Evolutionary conservation across 2,329 filamentous ascomycete genomes (phyloP).

Genomic region (Claviceps arundinis): DNA sequence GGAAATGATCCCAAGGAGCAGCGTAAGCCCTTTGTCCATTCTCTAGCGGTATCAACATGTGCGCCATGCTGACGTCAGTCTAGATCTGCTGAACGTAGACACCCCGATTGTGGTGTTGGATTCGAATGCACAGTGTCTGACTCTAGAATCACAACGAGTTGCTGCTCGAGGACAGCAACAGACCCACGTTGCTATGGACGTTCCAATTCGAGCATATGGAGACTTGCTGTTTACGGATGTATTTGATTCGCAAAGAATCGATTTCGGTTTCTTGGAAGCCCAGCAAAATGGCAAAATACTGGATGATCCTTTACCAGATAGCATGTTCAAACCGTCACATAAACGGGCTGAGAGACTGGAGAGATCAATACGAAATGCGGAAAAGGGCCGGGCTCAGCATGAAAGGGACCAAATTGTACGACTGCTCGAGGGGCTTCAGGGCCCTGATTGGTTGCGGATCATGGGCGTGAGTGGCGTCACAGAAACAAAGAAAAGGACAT

Average conservation of each 20-base stretch:
- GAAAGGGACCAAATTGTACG: slow-evolving; percentile 52
- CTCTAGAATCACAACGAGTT: slow-evolving; percentile 5
- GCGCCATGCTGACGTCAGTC: not conserved
- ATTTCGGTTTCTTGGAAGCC: slow-evolving; percentile 39
- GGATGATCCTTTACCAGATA: slow-evolving; percentile 44
- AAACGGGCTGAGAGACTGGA: slow-evolving; percentile 47
- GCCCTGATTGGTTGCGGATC: slow-evolving; percentile 82
- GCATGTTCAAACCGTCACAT: slow-evolving; percentile 40
- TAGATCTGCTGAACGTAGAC: slow-evolving; percentile 60
- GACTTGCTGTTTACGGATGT: slow-evolving; percentile 44
- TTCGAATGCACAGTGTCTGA: slow-evolving; percentile 22
- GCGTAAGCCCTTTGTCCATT: slow-evolving; percentile 38
- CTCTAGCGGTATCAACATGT: no score
- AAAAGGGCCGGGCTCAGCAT: slow-evolving; percentile 52
- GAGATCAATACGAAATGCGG: slow-evolving; percentile 48
- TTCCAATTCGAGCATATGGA: slow-evolving; percentile 37
- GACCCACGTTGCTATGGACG: not conserved
- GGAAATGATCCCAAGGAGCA: slow-evolving; percentile 69
- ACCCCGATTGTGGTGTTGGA: slow-evolving; percentile 63
- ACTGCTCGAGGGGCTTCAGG: slow-evolving; percentile 68
- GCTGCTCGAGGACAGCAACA: not conserved
- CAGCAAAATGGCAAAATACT: slow-evolving; percentile 29
- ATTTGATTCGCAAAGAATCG: slow-evolving; percentile 41
- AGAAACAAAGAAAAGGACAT: slow-evolving; percentile 73
- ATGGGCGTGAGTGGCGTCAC: slow-evolving; percentile 83